Conservation (phyloP, 2,329 filamentous ascomycete species). For the Hymenoscyphus albidus region DNA sequence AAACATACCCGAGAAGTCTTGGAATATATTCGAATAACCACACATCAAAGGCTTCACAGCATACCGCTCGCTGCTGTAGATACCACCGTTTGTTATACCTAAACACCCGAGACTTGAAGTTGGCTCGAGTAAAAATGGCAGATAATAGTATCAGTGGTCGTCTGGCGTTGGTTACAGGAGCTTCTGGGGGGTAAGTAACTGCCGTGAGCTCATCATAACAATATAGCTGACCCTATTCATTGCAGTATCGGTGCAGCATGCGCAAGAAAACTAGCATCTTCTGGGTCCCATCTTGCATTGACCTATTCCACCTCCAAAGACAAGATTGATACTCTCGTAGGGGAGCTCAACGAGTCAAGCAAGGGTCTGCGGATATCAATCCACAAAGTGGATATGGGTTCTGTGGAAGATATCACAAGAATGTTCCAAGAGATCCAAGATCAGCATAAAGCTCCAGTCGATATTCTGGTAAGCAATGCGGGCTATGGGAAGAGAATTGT, state of each 20-base stretch:
- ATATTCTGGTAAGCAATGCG: slow-evolving; percentile 65
- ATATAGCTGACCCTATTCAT: neutral
- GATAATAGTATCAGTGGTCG: neutral
- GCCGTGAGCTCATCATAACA: neutral
- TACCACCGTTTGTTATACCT: no score
- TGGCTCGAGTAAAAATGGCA: neutral
- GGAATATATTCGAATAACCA: no score
- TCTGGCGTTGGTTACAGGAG: neutral
- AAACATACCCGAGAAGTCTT: no score
- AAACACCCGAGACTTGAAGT: no score
- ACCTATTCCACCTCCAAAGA: neutral
- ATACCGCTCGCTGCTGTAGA: no score
- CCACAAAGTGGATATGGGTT: slow-evolving; percentile 56
- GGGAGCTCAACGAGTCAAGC: neutral
- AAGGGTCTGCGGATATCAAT: slow-evolving; percentile 42
- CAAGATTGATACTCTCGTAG: neutral
- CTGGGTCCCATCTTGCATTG: neutral
- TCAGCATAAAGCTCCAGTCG: slow-evolving; percentile 48
- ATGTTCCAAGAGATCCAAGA: slow-evolving; percentile 53
- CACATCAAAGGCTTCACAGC: no score
- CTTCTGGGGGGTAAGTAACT: neutral
- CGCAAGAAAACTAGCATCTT: neutral
- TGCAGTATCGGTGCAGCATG: neutral
- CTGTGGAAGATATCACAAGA: slow-evolving; percentile 47
- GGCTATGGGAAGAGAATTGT: slow-evolving; percentile 60